Evolutionary conservation across 78 protist genomes (phyloP).

Genomic region (Dictyostelium purpureum): DNA sequence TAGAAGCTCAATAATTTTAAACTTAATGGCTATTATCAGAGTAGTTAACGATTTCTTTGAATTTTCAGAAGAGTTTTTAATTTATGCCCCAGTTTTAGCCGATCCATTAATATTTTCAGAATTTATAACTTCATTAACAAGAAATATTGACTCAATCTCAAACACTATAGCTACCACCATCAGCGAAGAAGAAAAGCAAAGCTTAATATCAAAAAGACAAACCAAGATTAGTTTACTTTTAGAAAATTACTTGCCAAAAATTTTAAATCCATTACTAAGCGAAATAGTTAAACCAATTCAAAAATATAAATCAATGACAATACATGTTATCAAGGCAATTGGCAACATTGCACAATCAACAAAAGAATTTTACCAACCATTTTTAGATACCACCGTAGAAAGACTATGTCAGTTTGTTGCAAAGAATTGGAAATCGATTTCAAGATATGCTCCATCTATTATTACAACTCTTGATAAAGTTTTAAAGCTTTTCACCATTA

Average conservation of each 20-base stretch:
- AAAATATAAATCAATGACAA: slow-evolving; percentile 26
- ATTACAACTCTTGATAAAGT: not conserved
- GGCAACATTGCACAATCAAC: not conserved
- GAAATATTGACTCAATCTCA: not conserved
- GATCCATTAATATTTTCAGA: slow-evolving; percentile 31
- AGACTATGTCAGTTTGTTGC: not conserved
- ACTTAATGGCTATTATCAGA: not conserved
- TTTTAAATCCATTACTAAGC: not conserved
- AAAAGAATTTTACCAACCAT: not conserved
- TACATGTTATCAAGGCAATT: not conserved
- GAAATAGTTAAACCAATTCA: slow-evolving; percentile 1
- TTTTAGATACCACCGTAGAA: not conserved
- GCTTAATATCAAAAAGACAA: not conserved
- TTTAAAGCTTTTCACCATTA: not conserved
- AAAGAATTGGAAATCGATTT: slow-evolving; percentile 19
- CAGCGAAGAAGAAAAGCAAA: not conserved
- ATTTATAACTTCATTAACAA: not conserved
- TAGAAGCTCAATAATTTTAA: not conserved
- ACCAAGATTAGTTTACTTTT: not conserved
- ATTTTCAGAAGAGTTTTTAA: slow-evolving; percentile 1
- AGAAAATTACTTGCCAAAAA: not conserved
- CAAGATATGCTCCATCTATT: not conserved
- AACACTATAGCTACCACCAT: too few species aligned
- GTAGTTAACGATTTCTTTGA: not conserved
- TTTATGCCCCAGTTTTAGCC: slow-evolving; percentile 5